These are phyloP conservation scores for Periconia sp. DNA, from an alignment of 2,329 filamentous ascomycete genomes.

Conservation along the genomic window DNA sequence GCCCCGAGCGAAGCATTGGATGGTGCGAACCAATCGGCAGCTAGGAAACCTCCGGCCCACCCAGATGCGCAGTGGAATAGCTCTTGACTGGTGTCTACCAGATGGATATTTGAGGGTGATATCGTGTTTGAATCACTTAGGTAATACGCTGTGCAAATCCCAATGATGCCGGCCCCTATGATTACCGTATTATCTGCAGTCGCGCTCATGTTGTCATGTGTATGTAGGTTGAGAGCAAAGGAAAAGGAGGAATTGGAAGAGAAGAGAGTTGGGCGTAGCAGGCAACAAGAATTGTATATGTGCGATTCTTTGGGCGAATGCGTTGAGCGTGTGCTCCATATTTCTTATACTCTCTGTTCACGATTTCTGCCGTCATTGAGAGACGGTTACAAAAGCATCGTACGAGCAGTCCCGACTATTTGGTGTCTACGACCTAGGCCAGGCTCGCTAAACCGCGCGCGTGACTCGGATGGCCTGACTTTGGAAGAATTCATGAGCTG, in stretches of 20 bases:
- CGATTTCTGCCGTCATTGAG: neutral
- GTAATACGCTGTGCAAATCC: conserved; percentile 60
- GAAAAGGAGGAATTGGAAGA: too few species aligned
- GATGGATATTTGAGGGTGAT: conserved; percentile 53
- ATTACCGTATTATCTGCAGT: conserved; percentile 36
- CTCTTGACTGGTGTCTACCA: conserved; percentile 59
- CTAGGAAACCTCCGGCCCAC: conserved; percentile 72
- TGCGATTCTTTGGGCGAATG: neutral
- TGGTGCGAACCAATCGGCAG: conserved; percentile 70
- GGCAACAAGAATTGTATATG: neutral
- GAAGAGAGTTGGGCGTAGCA: too few species aligned
- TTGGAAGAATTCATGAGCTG: neutral
- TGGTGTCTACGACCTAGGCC: conserved; percentile 4
- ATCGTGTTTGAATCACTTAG: conserved; percentile 53
- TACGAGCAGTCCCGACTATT: conserved; percentile 6
- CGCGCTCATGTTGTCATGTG: conserved; percentile 14
- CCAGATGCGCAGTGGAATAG: conserved; percentile 76
- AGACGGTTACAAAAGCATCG: conserved; percentile 8
- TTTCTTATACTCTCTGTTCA: neutral
- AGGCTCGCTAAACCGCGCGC: conserved; percentile 10
- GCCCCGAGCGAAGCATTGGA: conserved; percentile 61
- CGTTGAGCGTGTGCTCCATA: neutral
- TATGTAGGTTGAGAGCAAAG: too few species aligned
- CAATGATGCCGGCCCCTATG: conserved; percentile 49
- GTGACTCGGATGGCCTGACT: conserved; percentile 15